Percentiles rank a stretch among this genome's conserved stretches.
These are phyloP conservation scores for Iris macrosiphon DNA, from an alignment of 106 monocot genomes.

Conservation along the genomic window DNA sequence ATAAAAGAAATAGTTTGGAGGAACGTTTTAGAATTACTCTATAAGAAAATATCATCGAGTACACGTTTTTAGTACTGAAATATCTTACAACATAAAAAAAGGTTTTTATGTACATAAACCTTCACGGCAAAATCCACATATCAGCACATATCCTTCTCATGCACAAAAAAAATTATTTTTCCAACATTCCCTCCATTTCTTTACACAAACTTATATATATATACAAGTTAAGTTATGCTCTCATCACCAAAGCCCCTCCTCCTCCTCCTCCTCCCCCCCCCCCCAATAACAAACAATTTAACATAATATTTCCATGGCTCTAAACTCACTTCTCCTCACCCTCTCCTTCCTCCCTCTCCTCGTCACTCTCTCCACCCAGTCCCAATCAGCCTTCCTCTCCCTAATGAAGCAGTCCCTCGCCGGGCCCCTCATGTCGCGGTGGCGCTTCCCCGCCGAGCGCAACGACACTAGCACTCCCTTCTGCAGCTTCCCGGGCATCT, in stretches of 20 bases:
- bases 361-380: neutral
- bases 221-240: conserved; percentile 6
- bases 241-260: neutral
- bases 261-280: neutral
- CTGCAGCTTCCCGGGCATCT: conserved; percentile 63
- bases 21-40: too few relatives aligned
- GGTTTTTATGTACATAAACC: too few relatives aligned
- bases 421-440: conserved; percentile 38
- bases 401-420: conserved; percentile 57
- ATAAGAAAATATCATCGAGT: too few relatives aligned
- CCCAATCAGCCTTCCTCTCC: conserved; percentile 53
- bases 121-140: too few relatives aligned
- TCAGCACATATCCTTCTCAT: conserved; percentile 24
- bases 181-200: neutral
- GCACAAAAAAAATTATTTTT: too few relatives aligned
- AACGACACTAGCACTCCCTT: neutral
- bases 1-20: too few relatives aligned
- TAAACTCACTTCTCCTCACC: conserved; percentile 7
- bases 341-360: conserved; percentile 3
- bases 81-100: too few relatives aligned
- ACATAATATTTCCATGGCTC: conserved; percentile 11
- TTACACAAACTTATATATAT: conserved; percentile 16
- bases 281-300: neutral
- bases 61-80: too few relatives aligned
- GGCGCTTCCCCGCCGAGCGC: conserved; percentile 23